Conservation (phyloP, 2,329 filamentous ascomycete species). For the Fusarium illudens region DNA sequence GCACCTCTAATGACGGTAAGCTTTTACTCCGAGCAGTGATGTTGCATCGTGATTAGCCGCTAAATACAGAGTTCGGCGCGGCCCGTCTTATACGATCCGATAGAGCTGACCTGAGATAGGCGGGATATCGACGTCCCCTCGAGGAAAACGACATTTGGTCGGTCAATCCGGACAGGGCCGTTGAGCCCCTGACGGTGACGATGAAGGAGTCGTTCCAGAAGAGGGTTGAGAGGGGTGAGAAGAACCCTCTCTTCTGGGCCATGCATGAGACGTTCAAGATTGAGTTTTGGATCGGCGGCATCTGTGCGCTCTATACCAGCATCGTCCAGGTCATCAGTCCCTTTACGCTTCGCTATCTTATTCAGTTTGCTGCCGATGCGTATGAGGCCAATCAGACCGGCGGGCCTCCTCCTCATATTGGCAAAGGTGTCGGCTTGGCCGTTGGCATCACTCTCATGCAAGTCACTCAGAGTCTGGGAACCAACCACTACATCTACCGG, state of each 20-base stretch:
- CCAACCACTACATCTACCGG: conserved; percentile 91
- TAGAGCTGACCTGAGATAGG: conserved; percentile 53
- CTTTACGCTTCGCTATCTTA: conserved; percentile 85
- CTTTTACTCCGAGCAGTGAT: conserved; percentile 22
- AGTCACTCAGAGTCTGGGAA: conserved; percentile 78
- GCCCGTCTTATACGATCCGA: conserved; percentile 25
- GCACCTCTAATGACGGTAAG: conserved; percentile 81
- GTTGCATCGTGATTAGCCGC: conserved; percentile 19
- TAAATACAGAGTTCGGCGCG: conserved; percentile 9
- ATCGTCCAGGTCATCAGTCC: conserved; percentile 84
- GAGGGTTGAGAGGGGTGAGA: conserved; percentile 72
- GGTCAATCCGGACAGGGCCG: conserved; percentile 82
- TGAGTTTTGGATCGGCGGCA: conserved; percentile 87
- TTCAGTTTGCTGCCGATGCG: conserved; percentile 82
- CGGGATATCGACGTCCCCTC: conserved; percentile 85
- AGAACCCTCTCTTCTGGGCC: conserved; percentile 79
- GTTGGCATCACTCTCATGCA: conserved; percentile 89
- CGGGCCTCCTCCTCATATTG: conserved; percentile 70
- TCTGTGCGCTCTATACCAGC: conserved; percentile 76
- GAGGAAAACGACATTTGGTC: conserved; percentile 87
- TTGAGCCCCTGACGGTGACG: conserved; percentile 72
- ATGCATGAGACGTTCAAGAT: conserved; percentile 85
- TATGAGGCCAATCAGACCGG: conserved; percentile 68
- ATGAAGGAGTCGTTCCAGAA: conserved; percentile 74
- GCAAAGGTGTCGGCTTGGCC: conserved; percentile 81